Evolutionary conservation across 2,329 filamentous ascomycete species (phyloP).

Genomic region (Botryotinia globosa): DNA sequence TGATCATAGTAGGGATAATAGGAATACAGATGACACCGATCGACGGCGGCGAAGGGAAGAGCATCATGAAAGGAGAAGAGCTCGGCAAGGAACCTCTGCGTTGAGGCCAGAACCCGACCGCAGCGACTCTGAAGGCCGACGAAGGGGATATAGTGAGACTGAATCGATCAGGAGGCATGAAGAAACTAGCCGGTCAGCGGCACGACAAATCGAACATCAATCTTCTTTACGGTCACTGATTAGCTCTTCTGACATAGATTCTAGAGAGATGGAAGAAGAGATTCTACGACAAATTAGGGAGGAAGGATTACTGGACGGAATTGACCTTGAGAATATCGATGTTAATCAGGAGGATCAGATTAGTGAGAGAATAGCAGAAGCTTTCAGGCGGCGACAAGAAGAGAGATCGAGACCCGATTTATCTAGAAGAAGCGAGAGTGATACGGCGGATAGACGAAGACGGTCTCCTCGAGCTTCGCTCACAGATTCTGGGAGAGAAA

Average conservation of each 20-base stretch:
- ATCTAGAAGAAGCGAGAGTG: slow-evolving; percentile 42
- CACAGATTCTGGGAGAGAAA: slow-evolving; percentile 32
- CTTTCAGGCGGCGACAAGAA: slow-evolving; percentile 74
- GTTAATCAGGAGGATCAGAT: slow-evolving; percentile 83
- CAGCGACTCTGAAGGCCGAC: slow-evolving; percentile 28
- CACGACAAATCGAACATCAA: slow-evolving; percentile 77
- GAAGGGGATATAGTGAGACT: slow-evolving; percentile 32
- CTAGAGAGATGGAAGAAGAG: slow-evolving; percentile 78
- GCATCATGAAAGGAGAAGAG: slow-evolving; percentile 37
- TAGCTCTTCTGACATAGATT: slow-evolving; percentile 73
- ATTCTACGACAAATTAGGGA: slow-evolving; percentile 86
- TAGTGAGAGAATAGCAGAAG: slow-evolving; percentile 85
- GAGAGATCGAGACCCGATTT: slow-evolving; percentile 53
- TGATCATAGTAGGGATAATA: slow-evolving; percentile 35
- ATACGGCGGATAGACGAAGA: slow-evolving; percentile 31
- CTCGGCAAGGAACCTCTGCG: slow-evolving; percentile 24
- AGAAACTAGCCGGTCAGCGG: slow-evolving; percentile 31
- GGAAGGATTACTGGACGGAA: slow-evolving; percentile 81
- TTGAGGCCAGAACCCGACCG: slow-evolving; percentile 25
- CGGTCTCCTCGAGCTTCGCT: slow-evolving; percentile 31
- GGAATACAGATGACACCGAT: slow-evolving; percentile 33
- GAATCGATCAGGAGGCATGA: slow-evolving; percentile 34
- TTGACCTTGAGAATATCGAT: slow-evolving; percentile 85
- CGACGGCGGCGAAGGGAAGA: slow-evolving; percentile 37
- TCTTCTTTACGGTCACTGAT: slow-evolving; percentile 82